phyloP scores from a whole-genome alignment of 148 eudicot species.

The Oxyria digyna region DNA sequence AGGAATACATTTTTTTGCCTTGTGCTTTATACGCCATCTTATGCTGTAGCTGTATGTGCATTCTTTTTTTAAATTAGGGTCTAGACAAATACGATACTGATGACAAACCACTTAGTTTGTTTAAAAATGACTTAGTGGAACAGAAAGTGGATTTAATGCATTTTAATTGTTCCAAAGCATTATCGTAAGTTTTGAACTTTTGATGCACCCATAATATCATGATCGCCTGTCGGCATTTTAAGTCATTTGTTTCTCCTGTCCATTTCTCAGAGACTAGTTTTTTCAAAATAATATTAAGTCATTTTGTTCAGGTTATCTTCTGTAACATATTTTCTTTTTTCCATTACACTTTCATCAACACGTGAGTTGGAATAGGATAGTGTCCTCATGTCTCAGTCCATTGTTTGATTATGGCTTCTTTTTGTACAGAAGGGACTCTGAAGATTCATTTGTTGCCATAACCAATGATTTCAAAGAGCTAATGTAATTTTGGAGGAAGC shows the following conservation, averaged over 20 bases:
- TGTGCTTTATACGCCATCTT: not conserved
- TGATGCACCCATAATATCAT: not conserved
- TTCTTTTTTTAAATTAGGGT: not conserved
- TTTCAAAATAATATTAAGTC: not conserved
- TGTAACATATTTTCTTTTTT: not conserved
- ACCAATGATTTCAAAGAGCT: too few species aligned
- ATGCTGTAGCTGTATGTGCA: not conserved
- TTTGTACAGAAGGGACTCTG: too few species aligned
- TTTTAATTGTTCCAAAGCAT: not conserved
- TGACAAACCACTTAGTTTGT: not conserved
- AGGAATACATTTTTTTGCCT: not conserved
- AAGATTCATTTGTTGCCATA: too few species aligned
- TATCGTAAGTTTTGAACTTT: too few species aligned
- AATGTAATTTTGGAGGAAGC: not conserved
- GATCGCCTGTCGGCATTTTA: not conserved
- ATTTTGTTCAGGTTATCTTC: not conserved
- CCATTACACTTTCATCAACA: too few species aligned
- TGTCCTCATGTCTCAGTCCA: not conserved
- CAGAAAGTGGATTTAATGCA: not conserved
- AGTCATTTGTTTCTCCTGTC: not conserved
- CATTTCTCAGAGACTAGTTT: not conserved
- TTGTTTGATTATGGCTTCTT: not conserved
- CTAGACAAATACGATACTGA: not conserved
- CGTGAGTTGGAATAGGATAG: not conserved
- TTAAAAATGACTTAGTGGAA: not conserved